Base-by-base conservation (phyloP, 306 rosid species). In the Potentilla sterilis region DNA sequence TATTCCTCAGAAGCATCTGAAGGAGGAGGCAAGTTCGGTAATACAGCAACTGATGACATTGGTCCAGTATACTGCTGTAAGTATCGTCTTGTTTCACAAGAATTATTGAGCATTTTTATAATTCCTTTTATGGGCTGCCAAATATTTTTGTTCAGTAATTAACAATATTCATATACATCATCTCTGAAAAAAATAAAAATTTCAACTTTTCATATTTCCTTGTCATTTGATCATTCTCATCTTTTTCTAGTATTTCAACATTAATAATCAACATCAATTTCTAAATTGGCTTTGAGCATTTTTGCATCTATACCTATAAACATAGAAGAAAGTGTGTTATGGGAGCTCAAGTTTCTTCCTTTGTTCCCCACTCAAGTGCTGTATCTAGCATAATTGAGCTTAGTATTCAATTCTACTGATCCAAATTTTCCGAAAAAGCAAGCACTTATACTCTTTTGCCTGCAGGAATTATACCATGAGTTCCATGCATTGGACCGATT, bases 401-500 rank as follows among this genome's bases (percentile, higher is more conserved):
- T 41, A 37, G 5, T 52, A 16, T 49, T 59, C 21, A 51, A 41
- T 40, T 41, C 55, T 41, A 32, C 58, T 52, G 16, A 54, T n/a
- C 61, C 19, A 35, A 16, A 2, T 67, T 35, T 49, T 46, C 67
- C 19, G 15, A 51, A 58, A 59, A 32, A 12, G 5, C 62, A 62
- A 14, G 16, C 64, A 51, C 70, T 22, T 18, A 80, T 40, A 32
- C 40, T 80, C 41, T 49, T 72, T 34, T 80, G 82, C 64, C 68
- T 41, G 59, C 86, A 92, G 97, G 97, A 92, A 82, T 86, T 92
- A 80, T 92, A 92, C 85, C 93, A 92, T 10, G 97, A 92, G 67
- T 77, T 87, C 48, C 91, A 90, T 83, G 89, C 88, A 41, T 76
- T 92, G 85, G 97, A 90, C 83, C 83, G 92, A 80, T 87, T 88